Conservation (phyloP, 257 asterid species). For the Echium plantagineum region DNA sequence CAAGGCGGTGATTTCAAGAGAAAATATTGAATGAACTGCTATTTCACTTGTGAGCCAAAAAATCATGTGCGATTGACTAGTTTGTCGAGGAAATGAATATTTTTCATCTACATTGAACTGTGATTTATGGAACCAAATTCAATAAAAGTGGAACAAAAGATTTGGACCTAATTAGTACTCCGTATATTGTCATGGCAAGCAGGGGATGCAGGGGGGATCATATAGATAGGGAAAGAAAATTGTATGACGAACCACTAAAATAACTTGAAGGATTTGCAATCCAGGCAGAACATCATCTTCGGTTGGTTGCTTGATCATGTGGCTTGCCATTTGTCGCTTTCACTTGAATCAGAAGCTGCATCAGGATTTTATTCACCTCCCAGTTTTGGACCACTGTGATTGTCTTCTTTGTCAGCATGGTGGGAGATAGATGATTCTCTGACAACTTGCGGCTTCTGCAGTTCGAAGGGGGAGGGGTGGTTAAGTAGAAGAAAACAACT, state of each 20-base stretch:
- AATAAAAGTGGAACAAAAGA: not conserved
- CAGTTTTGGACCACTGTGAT: conserved; percentile 20
- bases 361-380: conserved; percentile 27
- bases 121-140: not conserved
- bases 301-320: conserved; percentile 26
- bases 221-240: conserved; percentile 1
- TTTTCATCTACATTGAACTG: not conserved
- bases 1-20: not conserved
- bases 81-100: not conserved
- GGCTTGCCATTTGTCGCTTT: conserved; percentile 36
- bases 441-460: conserved; percentile 48
- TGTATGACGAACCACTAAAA: conserved; percentile 10
- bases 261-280: conserved; percentile 10
- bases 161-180: not conserved
- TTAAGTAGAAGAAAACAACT: conserved; percentile 2
- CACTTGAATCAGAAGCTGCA: conserved; percentile 33
- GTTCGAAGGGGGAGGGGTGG: conserved; percentile 1
- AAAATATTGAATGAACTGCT: not conserved
- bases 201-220: not conserved
- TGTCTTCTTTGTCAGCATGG: conserved; percentile 30
- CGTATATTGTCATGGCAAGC: not conserved
- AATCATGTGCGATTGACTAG: not conserved
- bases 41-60: not conserved
- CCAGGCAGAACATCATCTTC: conserved; percentile 23
- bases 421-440: conserved; percentile 37